phyloP scores from a whole-genome alignment of 139 green algal genomes.

The Picochlorum sp. region DNA sequence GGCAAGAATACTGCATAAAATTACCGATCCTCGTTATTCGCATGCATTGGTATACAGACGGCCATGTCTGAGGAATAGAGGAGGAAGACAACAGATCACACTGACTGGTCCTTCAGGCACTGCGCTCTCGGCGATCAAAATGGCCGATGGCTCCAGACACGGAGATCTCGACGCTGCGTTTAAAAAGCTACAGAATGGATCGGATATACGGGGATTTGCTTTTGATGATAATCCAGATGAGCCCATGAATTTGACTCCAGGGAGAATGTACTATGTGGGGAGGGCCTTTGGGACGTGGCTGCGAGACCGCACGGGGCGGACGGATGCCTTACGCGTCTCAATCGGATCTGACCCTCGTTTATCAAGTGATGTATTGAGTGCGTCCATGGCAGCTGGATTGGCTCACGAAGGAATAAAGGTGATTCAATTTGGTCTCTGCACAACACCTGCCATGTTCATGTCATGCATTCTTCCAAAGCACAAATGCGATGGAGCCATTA shows the following conservation, averaged over 20 bases:
- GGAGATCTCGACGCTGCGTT: not conserved
- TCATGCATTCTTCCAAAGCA: constrained; percentile 54
- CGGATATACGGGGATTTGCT: constrained; percentile 84
- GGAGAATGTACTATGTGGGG: constrained; percentile 68
- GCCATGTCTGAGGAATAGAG: too few relatives aligned
- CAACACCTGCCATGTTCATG: constrained; percentile 95
- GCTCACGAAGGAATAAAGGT: constrained; percentile 44
- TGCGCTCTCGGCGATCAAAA: too few relatives aligned
- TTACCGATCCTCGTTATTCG: too few relatives aligned
- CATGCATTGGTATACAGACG: too few relatives aligned
- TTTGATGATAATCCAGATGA: constrained; percentile 43
- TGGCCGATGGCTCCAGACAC: too few relatives aligned
- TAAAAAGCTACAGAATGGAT: constrained; percentile 79
- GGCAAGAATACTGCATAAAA: too few relatives aligned
- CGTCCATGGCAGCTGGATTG: constrained; percentile 53
- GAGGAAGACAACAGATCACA: too few relatives aligned
- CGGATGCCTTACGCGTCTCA: constrained; percentile 31
- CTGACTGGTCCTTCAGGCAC: too few relatives aligned
- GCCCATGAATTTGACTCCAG: constrained; percentile 60
- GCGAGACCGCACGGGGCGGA: not conserved
- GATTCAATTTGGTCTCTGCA: constrained; percentile 66
- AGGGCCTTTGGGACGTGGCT: constrained; percentile 71
- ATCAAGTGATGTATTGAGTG: constrained; percentile 40
- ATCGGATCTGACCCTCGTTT: constrained; percentile 73
- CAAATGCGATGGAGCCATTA: constrained; percentile 55